Evolutionary conservation across 2,329 filamentous ascomycete species (phyloP), one percentile per base, ranked within the genome.

Genomic region (Calonectria pteridis): DNA sequence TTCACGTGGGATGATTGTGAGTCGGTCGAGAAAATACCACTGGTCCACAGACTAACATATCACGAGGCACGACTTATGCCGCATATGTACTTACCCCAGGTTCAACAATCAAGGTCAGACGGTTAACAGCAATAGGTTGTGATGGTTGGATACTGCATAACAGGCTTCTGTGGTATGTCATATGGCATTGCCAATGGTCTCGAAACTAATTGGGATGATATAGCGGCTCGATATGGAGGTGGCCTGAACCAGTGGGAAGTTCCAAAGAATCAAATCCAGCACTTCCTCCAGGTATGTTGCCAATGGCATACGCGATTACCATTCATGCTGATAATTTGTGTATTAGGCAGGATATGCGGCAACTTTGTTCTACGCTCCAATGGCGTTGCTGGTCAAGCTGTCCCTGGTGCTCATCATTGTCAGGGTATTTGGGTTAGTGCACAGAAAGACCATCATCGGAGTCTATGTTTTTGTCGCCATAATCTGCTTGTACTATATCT

Each of bases 281-380:
- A 77, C 3, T 87, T 85, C 67, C 77, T 82, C n/a, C 82, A 86
- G 77, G 85, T 85, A 68, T 46, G 70, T 50, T 35, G 20, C 9
- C 7, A 1, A 18, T 20, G 6, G 3, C 3, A 6, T 2, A 0
- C 2, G 26, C 1, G 9, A 1, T 2, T 1, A 31, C 2, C 3
- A 20, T 3, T 20, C 7, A 13, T 20, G 35, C 73, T 75, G 43
- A 75, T 40, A 20, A 0, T 20, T n/a, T 1, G 1, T 18, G 6
- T 31, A 33, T 33, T 37, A 87, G 84, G 82, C 82, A 16, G 80
- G 84, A 58, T 88, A 87, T 67, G 84, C 84, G 13, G 85, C 84
- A 6, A 86, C 85, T 26, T 82, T 88, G 67, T 84, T 87, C 76
- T 88, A 88, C 75, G 84, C 85, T 0, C 86, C 86, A 20, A 87